Conservation (phyloP, 192 early-diverging fungal species). For the Rhizoclosmatium globosum region DNA sequence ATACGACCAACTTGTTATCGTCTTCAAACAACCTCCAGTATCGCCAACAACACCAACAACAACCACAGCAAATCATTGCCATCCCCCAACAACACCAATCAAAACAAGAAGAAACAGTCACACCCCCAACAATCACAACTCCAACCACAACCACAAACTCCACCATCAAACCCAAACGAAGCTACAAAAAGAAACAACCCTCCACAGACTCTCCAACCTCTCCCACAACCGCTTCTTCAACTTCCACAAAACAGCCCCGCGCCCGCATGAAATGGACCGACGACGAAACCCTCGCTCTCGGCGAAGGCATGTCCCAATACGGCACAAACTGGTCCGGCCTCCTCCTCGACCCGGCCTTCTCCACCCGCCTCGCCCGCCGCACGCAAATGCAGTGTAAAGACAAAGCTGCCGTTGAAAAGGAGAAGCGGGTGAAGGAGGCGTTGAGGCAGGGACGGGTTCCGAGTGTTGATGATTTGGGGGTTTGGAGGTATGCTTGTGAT, state of each 20-base stretch:
- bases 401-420: conserved; percentile 43
- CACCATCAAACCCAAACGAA: not conserved
- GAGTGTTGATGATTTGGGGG: conserved; percentile 36
- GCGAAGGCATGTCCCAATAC: conserved; percentile 32
- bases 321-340: conserved; percentile 41
- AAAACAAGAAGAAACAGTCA: not conserved
- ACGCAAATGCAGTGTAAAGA: conserved; percentile 44
- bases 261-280: conserved; percentile 12
- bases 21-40: not conserved
- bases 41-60: conserved; percentile 4
- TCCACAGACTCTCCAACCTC: not conserved
- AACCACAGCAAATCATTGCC: not conserved
- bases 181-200: not conserved
- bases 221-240: too few species aligned
- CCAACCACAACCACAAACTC: not conserved
- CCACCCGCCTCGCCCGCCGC: not conserved
- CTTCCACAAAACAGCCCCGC: not conserved
- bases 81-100: not conserved
- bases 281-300: conserved; percentile 29
- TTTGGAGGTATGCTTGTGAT: conserved; percentile 45
- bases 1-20: not conserved
- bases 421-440: conserved; percentile 33
- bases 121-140: not conserved
- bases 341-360: conserved; percentile 8
- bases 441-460: conserved; percentile 19